Evolutionary conservation across 139 green algal species (phyloP).

Genomic region (Coelastrella sp.): DNA sequence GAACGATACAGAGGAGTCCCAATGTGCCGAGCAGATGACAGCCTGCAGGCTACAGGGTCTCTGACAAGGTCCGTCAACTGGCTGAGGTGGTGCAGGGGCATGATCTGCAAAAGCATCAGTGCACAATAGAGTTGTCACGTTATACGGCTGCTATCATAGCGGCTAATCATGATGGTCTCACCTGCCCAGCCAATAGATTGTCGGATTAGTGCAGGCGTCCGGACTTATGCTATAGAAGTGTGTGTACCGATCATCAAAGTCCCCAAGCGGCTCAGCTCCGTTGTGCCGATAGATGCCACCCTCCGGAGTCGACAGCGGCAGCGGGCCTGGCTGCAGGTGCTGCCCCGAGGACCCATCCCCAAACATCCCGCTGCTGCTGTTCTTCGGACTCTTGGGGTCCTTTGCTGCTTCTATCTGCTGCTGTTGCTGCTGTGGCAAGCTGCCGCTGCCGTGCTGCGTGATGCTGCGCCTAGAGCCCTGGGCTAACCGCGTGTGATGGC

Average conservation of each 20-base stretch:
- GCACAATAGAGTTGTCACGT: too few species aligned
- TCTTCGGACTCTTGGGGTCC: not conserved
- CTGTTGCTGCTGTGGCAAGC: constrained; percentile 14
- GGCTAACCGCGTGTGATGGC: not conserved
- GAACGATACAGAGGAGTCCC: too few species aligned
- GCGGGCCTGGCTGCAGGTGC: not conserved
- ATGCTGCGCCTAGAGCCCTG: not conserved
- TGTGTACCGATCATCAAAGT: constrained; percentile 45
- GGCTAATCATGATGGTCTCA: not conserved
- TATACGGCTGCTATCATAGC: too few species aligned
- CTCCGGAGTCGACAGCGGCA: not conserved
- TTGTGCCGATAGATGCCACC: not conserved
- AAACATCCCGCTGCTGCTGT: constrained; percentile 3
- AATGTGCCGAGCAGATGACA: too few species aligned
- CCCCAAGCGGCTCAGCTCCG: not conserved
- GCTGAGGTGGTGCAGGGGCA: too few species aligned
- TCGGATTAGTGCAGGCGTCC: constrained; percentile 74
- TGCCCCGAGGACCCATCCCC: too few species aligned
- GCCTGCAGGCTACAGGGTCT: too few species aligned
- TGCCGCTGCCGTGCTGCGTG: not conserved
- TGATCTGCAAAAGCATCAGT: too few species aligned
- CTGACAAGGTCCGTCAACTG: too few species aligned
- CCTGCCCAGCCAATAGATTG: constrained; percentile 70
- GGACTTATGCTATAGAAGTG: constrained; percentile 62
- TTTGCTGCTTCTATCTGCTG: not conserved